phyloP scores from a whole-genome alignment of 768 basidiomycete genomes.

The Naganishia randhawae region DNA sequence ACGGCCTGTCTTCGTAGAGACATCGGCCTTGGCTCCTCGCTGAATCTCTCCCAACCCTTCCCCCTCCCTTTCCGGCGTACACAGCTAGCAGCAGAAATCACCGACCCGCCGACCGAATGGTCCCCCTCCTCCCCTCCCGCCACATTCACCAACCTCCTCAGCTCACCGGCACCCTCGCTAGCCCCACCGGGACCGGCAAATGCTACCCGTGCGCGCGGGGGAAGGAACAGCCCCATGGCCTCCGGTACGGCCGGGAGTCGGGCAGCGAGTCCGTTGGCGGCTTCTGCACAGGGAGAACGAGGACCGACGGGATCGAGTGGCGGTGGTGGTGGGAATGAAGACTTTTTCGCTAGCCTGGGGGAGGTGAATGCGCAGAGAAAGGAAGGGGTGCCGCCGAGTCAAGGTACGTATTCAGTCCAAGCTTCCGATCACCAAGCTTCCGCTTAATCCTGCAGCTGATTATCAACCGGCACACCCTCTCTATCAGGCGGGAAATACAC shows the following conservation, averaged over 20 bases:
- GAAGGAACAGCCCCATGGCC: constrained; percentile 55
- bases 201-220: constrained; percentile 61
- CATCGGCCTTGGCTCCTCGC: not conserved
- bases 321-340: constrained; percentile 70
- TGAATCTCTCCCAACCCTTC: constrained; percentile 1
- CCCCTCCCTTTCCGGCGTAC: not conserved
- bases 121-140: constrained; percentile 68
- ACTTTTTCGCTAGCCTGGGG: constrained; percentile 79
- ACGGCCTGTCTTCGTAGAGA: no score
- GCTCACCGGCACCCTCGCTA: constrained; percentile 64
- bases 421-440: no score
- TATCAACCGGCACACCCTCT: not conserved
- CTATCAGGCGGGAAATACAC: constrained; percentile 67
- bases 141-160: constrained; percentile 54
- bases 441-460: not conserved
- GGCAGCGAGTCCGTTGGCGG: constrained; percentile 27
- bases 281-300: constrained; percentile 32
- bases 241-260: constrained; percentile 52
- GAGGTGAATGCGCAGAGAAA: constrained; percentile 73
- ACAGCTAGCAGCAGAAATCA: constrained; percentile 74
- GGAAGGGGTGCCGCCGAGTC: constrained; percentile 78
- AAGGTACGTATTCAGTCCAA: constrained; percentile 55
- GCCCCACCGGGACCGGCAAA: constrained; percentile 69
- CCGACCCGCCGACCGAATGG: constrained; percentile 64
- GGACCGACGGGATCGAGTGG: no score